Conservation (phyloP, 1,284 basidiomycete species). For the Trametes sp. region DNA sequence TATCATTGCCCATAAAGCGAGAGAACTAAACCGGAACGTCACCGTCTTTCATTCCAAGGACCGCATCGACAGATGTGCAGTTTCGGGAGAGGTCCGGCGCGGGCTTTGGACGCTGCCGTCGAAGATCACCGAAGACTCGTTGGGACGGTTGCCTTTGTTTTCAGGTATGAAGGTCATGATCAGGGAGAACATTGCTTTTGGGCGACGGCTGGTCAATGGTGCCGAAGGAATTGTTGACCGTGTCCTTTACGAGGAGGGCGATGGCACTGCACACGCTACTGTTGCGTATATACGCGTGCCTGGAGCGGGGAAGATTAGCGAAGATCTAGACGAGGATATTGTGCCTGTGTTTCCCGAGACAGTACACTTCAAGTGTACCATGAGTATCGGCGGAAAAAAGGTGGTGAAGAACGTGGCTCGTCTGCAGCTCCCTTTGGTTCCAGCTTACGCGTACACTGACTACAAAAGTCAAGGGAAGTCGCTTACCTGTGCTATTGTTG, state of each 20-base stretch:
- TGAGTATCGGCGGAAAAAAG: background rate
- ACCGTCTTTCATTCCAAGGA: background rate
- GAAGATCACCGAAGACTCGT: background rate
- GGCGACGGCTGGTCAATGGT: slow-evolving; percentile 38
- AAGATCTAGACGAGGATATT: background rate
- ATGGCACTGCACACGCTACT: background rate
- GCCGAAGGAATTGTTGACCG: slow-evolving; percentile 30
- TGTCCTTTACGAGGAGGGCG: slow-evolving; percentile 25
- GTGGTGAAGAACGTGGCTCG: slow-evolving; percentile 10
- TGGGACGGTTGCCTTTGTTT: slow-evolving; percentile 27
- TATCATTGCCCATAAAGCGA: background rate
- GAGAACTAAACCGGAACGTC: background rate
- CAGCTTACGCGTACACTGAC: slow-evolving; percentile 38
- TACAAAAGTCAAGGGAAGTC: slow-evolving; percentile 41
- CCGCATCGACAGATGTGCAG: background rate
- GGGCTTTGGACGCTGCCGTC: background rate
- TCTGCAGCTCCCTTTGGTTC: slow-evolving; percentile 35
- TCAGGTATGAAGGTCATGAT: slow-evolving; percentile 43
- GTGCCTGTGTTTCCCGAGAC: background rate
- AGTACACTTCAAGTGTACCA: background rate
- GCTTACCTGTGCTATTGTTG: slow-evolving; percentile 34
- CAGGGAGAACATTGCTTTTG: slow-evolving; percentile 36
- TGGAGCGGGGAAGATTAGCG: background rate
- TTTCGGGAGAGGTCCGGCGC: background rate
- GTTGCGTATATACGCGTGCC: background rate